Base-by-base conservation (phyloP, 352 stramenopile species). In the Phytophthora colocasiae region DNA sequence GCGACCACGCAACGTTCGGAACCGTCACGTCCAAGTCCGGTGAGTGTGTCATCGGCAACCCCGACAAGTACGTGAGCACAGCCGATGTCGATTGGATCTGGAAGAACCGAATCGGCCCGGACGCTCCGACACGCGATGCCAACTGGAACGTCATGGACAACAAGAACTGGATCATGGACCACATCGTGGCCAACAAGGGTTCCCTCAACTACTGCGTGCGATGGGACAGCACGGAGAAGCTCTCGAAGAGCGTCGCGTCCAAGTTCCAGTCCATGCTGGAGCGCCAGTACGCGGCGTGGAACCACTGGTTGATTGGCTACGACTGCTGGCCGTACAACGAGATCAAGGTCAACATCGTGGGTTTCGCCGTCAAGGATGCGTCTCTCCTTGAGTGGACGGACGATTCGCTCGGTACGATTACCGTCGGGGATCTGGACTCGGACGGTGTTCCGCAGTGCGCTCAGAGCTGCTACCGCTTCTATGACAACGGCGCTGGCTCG, bases 141-240 rank as follows among this genome's bases (percentile, higher is more conserved):
- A 34, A 34, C 31, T 34, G 31, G 31, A 34, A 34, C 31, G 58
- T 51, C 17, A 19, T 8, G 19, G 2, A 24, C 4, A 49, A 49
- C 29, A 55, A 68, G 22, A 62, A 68, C 43, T 68, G 43, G 34
- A 62, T 68, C 34, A 56, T 72, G 24, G 69, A 83, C 62, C 71
- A 83, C 51, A 49, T 83, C 55, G 59, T 66, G 34, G 44, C 24
- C 24, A 73, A 73, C 51, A 73, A 69, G 6, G 65, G 65, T 2
- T 48, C 69, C n/a, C 41, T 83, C 24, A 77, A 65, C 65, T 80
- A 83, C 64, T 83, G 75, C 56, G 19, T 83, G 5, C 75, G 71
- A 14, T 83, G 75, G 64, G 71, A 83, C 55, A 78, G 61, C 43
- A 73, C 55, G 6, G 59, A 74, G 26, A 75, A 65, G 47, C 57